Percentiles rank a stretch among this genome's conserved stretches.
These are phyloP conservation scores for Alnus rubra DNA, from an alignment of 306 rosid species.

Conservation along the genomic window DNA sequence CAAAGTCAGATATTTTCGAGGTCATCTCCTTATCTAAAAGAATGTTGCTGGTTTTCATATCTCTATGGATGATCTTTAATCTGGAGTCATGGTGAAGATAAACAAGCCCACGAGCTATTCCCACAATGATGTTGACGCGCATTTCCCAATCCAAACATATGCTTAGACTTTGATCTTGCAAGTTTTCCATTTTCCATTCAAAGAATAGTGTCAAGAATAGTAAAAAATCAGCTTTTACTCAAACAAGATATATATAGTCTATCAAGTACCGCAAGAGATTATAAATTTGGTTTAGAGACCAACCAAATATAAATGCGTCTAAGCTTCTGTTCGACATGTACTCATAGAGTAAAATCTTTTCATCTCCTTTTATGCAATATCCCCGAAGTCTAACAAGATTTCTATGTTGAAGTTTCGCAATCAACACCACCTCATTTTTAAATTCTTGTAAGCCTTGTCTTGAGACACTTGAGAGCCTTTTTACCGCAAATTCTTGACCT, in stretches of 20 bases:
- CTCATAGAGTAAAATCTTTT: constrained; percentile 53
- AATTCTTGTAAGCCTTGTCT: constrained; percentile 54
- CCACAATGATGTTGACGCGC: constrained; percentile 45
- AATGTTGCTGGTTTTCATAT: constrained; percentile 39
- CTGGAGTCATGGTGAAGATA: constrained; percentile 46
- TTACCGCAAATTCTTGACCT: constrained; percentile 41
- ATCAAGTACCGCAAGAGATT: background rate
- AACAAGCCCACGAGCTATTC: constrained; percentile 28
- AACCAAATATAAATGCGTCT: constrained; percentile 53
- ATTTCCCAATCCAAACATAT: constrained; percentile 36
- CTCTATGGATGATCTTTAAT: constrained; percentile 37
- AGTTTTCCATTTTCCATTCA: background rate
- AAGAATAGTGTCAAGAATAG: background rate
- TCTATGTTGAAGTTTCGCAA: constrained; percentile 51
- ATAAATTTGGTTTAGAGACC: background rate
- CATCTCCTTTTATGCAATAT: constrained; percentile 39
- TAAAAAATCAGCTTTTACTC: too few relatives aligned
- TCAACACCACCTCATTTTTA: constrained; percentile 42
- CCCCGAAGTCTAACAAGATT: constrained; percentile 54
- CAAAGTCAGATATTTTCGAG: constrained; percentile 43
- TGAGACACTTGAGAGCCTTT: constrained; percentile 49
- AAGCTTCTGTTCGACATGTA: constrained; percentile 52
- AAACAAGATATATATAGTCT: background rate
- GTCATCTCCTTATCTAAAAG: constrained; percentile 37
- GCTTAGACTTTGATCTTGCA: constrained; percentile 30